phyloP scores from a whole-genome alignment of 2,329 filamentous ascomycete genomes.

The Fusarium devonianum region DNA sequence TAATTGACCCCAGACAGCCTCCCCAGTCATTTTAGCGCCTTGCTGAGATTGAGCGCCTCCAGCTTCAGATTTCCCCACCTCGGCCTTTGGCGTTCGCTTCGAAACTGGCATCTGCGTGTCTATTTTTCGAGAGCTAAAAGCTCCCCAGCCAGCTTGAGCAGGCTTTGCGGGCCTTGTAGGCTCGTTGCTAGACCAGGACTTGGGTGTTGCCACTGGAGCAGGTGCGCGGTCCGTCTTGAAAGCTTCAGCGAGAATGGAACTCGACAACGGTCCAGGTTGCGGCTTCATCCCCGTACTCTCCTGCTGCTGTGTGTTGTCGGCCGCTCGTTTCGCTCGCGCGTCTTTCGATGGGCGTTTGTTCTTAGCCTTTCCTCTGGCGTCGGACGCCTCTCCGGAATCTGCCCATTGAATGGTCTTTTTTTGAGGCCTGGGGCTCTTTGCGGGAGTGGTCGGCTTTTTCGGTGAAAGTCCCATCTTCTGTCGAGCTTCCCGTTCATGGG shows the following conservation, averaged over 20 bases:
- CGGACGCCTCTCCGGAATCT: no score
- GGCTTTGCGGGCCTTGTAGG: no score
- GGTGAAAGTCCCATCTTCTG: conserved; percentile 35
- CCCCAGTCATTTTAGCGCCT: background rate
- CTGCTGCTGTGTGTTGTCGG: conserved; percentile 9
- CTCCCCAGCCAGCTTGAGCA: conserved; percentile 32
- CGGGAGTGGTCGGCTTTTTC: conserved; percentile 16
- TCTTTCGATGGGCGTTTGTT: background rate
- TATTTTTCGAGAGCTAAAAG: conserved; percentile 34
- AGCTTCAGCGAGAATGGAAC: conserved; percentile 45
- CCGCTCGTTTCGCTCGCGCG: conserved; percentile 3
- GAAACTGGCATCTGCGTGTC: conserved; percentile 29
- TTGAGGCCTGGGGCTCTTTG: background rate
- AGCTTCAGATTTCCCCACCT: no score
- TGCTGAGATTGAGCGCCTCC: background rate
- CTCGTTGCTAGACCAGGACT: conserved; percentile 36
- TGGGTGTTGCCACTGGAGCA: conserved; percentile 38
- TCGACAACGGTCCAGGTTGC: conserved; percentile 31
- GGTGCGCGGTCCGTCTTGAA: conserved; percentile 42
- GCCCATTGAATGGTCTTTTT: no score
- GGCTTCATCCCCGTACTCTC: conserved; percentile 1
- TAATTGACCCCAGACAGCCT: conserved; percentile 38
- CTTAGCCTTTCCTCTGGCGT: conserved; percentile 5
- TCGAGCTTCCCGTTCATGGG: conserved; percentile 50
- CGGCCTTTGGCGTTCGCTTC: conserved; percentile 1